These are phyloP conservation scores for Candida pini DNA, from an alignment of 805 yeast genomes.

Conservation along the genomic window DNA sequence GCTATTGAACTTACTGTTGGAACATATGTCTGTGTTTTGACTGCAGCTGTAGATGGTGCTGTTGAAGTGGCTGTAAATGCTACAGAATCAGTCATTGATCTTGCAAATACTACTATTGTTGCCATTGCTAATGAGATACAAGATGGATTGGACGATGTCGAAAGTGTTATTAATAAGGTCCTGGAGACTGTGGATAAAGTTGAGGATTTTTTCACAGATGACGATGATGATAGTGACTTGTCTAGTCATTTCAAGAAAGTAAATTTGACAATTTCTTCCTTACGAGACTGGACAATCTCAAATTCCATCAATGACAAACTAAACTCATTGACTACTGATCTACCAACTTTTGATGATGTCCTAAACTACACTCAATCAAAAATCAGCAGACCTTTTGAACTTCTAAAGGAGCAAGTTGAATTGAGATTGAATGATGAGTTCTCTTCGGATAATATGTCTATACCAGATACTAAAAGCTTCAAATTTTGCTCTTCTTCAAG, in stretches of 20 bases:
- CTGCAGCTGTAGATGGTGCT: slow-evolving; percentile 68
- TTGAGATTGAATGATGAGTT: slow-evolving; percentile 13
- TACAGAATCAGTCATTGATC: slow-evolving; percentile 53
- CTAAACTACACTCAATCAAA: slow-evolving; percentile 50
- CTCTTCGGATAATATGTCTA: slow-evolving; percentile 27
- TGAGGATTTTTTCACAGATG: slow-evolving; percentile 49
- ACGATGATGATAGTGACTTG: slow-evolving; percentile 29
- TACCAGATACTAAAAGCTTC: slow-evolving; percentile 32
- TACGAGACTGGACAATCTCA: slow-evolving; percentile 62
- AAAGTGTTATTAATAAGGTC: slow-evolving; percentile 51
- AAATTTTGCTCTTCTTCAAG: slow-evolving; percentile 37
- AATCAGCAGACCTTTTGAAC: slow-evolving; percentile 56
- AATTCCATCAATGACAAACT: slow-evolving; percentile 54
- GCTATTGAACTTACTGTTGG: slow-evolving; percentile 72
- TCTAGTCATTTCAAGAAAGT: slow-evolving; percentile 39
- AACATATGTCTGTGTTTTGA: slow-evolving; percentile 77
- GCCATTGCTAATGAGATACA: slow-evolving; percentile 57
- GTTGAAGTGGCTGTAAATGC: slow-evolving; percentile 69
- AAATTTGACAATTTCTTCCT: slow-evolving; percentile 48
- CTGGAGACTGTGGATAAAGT: slow-evolving; percentile 37
- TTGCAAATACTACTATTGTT: slow-evolving; percentile 57
- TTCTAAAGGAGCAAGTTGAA: slow-evolving; percentile 36
- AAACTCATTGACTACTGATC: slow-evolving; percentile 39
- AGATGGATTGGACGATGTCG: slow-evolving; percentile 57
- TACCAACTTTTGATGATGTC: slow-evolving; percentile 65